Percentiles rank a stretch among this genome's conserved stretches.
phyloP scores from a whole-genome alignment of 2,329 filamentous ascomycete genomes.

The Diplodia corticola region DNA sequence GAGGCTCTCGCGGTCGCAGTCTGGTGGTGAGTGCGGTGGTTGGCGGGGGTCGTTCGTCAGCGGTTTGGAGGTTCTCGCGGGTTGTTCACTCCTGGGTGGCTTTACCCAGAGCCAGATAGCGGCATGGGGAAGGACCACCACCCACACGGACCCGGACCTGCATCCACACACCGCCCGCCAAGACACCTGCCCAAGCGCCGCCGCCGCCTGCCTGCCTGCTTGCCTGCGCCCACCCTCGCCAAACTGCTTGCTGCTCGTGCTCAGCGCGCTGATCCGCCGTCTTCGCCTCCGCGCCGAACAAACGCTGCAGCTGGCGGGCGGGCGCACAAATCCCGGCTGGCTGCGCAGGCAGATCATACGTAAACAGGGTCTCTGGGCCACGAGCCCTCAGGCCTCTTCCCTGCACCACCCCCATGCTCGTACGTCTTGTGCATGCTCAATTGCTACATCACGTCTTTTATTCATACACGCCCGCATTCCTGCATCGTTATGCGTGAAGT shows the following conservation, averaged over 20 bases:
- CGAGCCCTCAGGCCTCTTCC: conserved; percentile 4
- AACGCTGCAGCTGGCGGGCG: background rate
- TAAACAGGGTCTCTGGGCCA: conserved; percentile 1
- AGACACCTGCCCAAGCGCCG: conserved; percentile 18
- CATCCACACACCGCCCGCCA: conserved; percentile 20
- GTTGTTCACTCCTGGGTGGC: conserved; percentile 22
- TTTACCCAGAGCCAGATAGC: conserved; percentile 20
- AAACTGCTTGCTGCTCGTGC: background rate
- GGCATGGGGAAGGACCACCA: conserved; percentile 21
- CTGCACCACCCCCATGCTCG: background rate
- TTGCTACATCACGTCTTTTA: background rate
- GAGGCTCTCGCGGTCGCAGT: background rate
- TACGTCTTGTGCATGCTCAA: background rate
- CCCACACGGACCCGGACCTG: conserved; percentile 12
- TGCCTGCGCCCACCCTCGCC: background rate
- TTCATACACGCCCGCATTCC: background rate
- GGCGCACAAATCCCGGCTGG: background rate
- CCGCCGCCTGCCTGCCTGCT: too few relatives aligned
- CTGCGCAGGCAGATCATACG: background rate
- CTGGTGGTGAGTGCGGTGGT: background rate
- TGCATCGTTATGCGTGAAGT: background rate
- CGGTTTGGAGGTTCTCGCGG: background rate
- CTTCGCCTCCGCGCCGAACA: background rate
- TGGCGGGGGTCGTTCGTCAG: conserved; percentile 1
- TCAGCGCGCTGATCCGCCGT: background rate